Evolutionary conservation across 306 rosid genomes (phyloP).

Genomic region (Amphicarpaea edgeworthii): DNA sequence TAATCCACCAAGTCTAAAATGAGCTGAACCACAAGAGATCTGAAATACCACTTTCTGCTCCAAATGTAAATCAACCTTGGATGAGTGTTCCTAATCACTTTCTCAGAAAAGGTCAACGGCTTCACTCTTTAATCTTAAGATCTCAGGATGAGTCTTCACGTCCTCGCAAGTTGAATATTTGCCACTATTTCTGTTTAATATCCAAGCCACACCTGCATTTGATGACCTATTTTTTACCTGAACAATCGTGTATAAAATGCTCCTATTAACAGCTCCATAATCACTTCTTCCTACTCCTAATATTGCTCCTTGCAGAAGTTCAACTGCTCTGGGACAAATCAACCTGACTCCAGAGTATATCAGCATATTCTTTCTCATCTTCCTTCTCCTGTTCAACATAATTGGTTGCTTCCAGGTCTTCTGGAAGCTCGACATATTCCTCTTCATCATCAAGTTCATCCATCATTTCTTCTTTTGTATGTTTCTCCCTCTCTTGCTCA

Average conservation of each 20-base stretch:
- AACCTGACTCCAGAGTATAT: slow-evolving; percentile 74
- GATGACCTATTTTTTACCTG: not conserved
- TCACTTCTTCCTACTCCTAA: slow-evolving; percentile 20
- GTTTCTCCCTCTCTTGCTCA: slow-evolving; percentile 50
- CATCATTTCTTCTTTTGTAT: slow-evolving; percentile 56
- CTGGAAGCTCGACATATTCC: slow-evolving; percentile 36
- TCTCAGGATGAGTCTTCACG: not conserved
- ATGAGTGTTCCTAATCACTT: slow-evolving; percentile 30
- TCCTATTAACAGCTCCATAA: slow-evolving; percentile 4
- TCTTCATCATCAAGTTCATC: slow-evolving; percentile 77
- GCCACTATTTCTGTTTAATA: not conserved
- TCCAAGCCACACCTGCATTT: slow-evolving; percentile 30
- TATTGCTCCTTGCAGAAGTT: slow-evolving; percentile 42
- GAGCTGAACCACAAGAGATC: slow-evolving; percentile 20
- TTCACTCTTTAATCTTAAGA: slow-evolving; percentile 22
- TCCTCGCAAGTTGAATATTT: not conserved
- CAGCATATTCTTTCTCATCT: slow-evolving; percentile 80
- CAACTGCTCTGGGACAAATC: slow-evolving; percentile 61
- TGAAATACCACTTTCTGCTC: slow-evolving; percentile 16
- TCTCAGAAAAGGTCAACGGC: slow-evolving; percentile 12
- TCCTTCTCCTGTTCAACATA: slow-evolving; percentile 71
- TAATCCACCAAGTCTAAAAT: slow-evolving; percentile 25
- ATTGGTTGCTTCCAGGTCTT: slow-evolving; percentile 55
- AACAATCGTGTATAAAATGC: slow-evolving; percentile 15
- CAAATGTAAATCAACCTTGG: slow-evolving; percentile 21